Evolutionary conservation across 768 basidiomycete genomes (phyloP), one percentile per base, ranked within the genome.

Genomic region (Galerina marginata): DNA sequence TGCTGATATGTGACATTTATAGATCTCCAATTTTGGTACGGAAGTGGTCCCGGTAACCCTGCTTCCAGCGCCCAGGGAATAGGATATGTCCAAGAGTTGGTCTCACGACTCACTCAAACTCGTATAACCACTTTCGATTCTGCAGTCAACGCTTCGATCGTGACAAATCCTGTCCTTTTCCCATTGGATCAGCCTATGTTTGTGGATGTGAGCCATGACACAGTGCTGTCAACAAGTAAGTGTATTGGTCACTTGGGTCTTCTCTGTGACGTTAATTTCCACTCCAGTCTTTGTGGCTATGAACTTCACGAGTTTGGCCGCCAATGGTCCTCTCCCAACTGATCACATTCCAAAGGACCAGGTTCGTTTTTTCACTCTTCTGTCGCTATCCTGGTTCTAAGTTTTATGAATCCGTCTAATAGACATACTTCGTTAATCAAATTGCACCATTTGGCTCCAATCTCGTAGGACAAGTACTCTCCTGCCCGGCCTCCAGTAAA

Each of bases 161-260:
- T 91, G 59, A 74, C 81, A 52, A 84, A 77, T 60, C 68, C 74
- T 1, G 73, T 75, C 14, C 83, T 78, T 0, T 88, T 88, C 77
- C 88, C 87, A 1, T 72, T 89, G 2, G 66, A 79, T 37, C 84
- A 88, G 59, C 74, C 73, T 16, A 75, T 93, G 29, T 92, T 85
- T 56, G 90, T 91, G 16, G 91, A 93, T 65, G 87, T 87, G 1
- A 86, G 82, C 20, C 91, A 93, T 62, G 92, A 93, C 65, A 87
- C 88, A 4, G 85, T 91, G 16, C 80, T 91, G 2, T 75, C 87
- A 16, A 82, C 89, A 54, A 82, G 87, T 87, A 63, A 14, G 81
- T 68, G 14, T 26, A 40, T n/a, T 50, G 40, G 9, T 15, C 29
- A 47, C 10, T 25, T 10, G 23, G 15, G 2, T 23, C 20, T 20